These are phyloP conservation scores for Stemphylium lycopersici DNA, from an alignment of 2,329 filamentous ascomycete species.

Conservation along the genomic window DNA sequence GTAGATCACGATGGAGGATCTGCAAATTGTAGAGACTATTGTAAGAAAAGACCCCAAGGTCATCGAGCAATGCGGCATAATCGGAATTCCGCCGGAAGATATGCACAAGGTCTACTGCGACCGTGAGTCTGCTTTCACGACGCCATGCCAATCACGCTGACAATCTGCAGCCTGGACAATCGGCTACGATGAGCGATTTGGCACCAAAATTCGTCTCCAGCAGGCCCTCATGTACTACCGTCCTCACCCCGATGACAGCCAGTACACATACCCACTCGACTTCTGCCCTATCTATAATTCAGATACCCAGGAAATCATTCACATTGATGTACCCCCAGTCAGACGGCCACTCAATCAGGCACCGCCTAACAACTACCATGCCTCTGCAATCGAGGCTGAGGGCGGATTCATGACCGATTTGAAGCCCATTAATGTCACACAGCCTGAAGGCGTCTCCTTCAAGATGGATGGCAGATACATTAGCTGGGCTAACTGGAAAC, in stretches of 20 bases:
- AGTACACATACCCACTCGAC: conserved; percentile 90
- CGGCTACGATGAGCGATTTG: conserved; percentile 89
- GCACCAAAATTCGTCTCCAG: conserved; percentile 77
- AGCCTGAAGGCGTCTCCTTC: conserved; percentile 89
- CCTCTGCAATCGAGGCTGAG: conserved; percentile 71
- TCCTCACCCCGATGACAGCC: conserved; percentile 81
- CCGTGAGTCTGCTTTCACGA: conserved; percentile 57
- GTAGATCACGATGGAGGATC: conserved; percentile 88
- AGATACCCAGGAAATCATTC: conserved; percentile 76
- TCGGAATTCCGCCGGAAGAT: conserved; percentile 79
- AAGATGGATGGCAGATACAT: conserved; percentile 74
- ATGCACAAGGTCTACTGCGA: conserved; percentile 98
- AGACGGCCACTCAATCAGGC: conserved; percentile 76
- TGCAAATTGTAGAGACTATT: conserved; percentile 78
- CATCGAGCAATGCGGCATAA: conserved; percentile 85
- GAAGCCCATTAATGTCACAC: conserved; percentile 86
- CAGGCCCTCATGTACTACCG: conserved; percentile 97
- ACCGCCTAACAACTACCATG: conserved; percentile 79
- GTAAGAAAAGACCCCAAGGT: conserved; percentile 80
- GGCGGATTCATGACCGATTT: conserved; percentile 79
- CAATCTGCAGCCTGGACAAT: conserved; percentile 77
- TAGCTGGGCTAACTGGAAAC: conserved; percentile 91
- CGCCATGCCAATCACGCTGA: conserved; percentile 15
- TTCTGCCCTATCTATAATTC: conserved; percentile 93
- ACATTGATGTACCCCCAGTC: conserved; percentile 81